Evolutionary conservation across 805 yeast species (phyloP).

Genomic region (Pichia paraexigua): DNA sequence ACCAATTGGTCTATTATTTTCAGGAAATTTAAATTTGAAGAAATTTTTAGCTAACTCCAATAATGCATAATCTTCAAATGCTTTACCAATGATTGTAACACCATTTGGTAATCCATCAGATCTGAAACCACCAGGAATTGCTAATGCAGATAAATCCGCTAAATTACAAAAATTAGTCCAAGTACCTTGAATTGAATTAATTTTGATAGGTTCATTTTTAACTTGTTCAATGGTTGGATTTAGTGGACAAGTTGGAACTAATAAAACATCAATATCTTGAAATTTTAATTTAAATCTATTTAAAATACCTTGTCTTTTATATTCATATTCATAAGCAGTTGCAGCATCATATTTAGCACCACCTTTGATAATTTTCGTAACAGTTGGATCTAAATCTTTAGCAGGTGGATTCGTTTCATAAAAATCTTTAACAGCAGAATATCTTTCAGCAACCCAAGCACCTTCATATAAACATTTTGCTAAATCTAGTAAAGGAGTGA

Average conservation of each 20-base stretch:
- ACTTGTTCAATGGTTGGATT: conserved; percentile 77
- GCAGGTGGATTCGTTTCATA: conserved; percentile 63
- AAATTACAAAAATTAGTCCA: conserved; percentile 95
- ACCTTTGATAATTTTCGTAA: conserved; percentile 60
- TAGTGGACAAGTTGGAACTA: conserved; percentile 92
- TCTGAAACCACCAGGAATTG: conserved; percentile 87
- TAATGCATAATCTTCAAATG: conserved; percentile 83
- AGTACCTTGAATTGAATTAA: conserved; percentile 93
- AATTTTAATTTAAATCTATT: conserved; percentile 53
- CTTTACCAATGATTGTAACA: conserved; percentile 72
- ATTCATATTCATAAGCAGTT: conserved; percentile 77
- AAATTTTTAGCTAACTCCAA: conserved; percentile 74
- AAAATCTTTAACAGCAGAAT: conserved; percentile 71
- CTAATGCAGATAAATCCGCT: conserved; percentile 87
- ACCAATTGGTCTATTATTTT: conserved; percentile 51
- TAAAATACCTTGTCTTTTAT: conserved; percentile 73
- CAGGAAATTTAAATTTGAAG: conserved; percentile 40
- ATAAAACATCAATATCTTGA: conserved; percentile 58
- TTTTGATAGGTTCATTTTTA: conserved; percentile 64
- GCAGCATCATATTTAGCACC: conserved; percentile 78
- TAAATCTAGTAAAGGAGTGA: conserved; percentile 65
- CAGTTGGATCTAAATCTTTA: conserved; percentile 76
- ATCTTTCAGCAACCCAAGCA: conserved; percentile 98
- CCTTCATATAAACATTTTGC: conserved; percentile 93
- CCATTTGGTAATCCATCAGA: conserved; percentile 87